A percentile compares a stretch with the other conserved stretches of the same genome.
phyloP scores from a whole-genome alignment of 805 yeast species.

The Huiozyma sinensis region DNA sequence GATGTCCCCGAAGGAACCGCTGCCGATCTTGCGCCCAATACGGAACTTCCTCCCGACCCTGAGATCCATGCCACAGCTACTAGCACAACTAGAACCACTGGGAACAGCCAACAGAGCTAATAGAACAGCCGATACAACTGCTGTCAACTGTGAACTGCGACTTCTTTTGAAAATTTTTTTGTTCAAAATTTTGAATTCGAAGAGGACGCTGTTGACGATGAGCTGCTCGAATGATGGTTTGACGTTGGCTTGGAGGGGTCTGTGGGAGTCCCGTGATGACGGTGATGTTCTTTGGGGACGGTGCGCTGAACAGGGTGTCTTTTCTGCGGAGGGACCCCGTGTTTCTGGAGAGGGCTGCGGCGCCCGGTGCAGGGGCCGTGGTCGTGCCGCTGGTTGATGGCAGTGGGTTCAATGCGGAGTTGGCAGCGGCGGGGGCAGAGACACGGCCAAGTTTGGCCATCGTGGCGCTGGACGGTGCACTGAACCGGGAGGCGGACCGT shows the following conservation, averaged over 20 bases:
- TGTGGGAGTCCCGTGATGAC: background rate
- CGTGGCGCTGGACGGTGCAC: conserved; percentile 12
- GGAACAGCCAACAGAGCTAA: too few species aligned
- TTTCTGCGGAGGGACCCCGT: conserved; percentile 42
- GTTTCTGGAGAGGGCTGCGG: conserved; percentile 35
- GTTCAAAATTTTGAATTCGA: too few species aligned
- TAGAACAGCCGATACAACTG: too few species aligned
- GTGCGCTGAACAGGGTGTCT: conserved; percentile 44
- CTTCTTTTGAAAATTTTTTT: too few species aligned
- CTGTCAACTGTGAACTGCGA: too few species aligned
- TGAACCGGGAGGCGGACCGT: too few species aligned
- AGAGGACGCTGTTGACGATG: too few species aligned
- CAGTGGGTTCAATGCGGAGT: conserved; percentile 16
- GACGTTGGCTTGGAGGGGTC: too few species aligned
- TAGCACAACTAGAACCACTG: too few species aligned
- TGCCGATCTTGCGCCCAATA: conserved; percentile 89
- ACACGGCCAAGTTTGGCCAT: conserved; percentile 17
- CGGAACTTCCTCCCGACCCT: conserved; percentile 91
- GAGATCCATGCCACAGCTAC: conserved; percentile 40
- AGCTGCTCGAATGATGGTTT: too few species aligned
- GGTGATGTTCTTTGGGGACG: conserved; percentile 33
- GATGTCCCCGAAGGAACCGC: conserved; percentile 96
- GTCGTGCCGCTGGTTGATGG: conserved; percentile 30
- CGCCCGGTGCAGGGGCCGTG: conserved; percentile 33
- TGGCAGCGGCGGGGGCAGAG: background rate